Evolutionary conservation across 257 asterid species (phyloP).

Genomic region (Petrea volubilis): DNA sequence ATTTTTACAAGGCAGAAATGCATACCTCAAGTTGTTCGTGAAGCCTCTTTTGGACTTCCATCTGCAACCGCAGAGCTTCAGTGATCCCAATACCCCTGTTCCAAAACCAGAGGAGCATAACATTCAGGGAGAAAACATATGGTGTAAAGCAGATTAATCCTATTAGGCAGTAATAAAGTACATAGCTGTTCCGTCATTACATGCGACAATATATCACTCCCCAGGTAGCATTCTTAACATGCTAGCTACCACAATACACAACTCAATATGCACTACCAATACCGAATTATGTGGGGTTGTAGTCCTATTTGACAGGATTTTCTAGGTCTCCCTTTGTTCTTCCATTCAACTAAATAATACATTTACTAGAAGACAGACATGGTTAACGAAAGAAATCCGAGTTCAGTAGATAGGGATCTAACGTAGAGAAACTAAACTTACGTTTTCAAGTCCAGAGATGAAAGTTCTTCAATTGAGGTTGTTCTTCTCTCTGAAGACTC

Average conservation of each 20-base stretch:
- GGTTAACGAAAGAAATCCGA: background rate
- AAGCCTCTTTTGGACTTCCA: conserved; percentile 96
- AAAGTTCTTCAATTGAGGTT: conserved; percentile 53
- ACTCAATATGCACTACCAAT: background rate
- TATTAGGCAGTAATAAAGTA: background rate
- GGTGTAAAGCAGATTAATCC: background rate
- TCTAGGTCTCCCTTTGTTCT: background rate
- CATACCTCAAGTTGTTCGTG: conserved; percentile 98
- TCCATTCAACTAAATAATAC: background rate
- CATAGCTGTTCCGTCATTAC: background rate
- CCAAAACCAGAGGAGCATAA: conserved; percentile 17
- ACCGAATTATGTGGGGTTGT: background rate
- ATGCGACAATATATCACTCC: background rate
- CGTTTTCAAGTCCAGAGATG: conserved; percentile 73
- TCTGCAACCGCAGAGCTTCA: conserved; percentile 88
- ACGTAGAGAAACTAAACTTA: conserved; percentile 28
- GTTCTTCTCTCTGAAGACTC: conserved; percentile 57
- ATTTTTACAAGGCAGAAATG: conserved; percentile 2
- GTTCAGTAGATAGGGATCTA: background rate
- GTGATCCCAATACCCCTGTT: conserved; percentile 90
- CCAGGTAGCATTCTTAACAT: conserved; percentile 1
- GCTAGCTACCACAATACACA: background rate
- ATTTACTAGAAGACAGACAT: background rate
- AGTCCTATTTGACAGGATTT: background rate
- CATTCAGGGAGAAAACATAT: conserved; percentile 15